These are phyloP conservation scores for Parathielavia hyrcaniae DNA, from an alignment of 495 filamentous ascomycete genomes.

Conservation along the genomic window DNA sequence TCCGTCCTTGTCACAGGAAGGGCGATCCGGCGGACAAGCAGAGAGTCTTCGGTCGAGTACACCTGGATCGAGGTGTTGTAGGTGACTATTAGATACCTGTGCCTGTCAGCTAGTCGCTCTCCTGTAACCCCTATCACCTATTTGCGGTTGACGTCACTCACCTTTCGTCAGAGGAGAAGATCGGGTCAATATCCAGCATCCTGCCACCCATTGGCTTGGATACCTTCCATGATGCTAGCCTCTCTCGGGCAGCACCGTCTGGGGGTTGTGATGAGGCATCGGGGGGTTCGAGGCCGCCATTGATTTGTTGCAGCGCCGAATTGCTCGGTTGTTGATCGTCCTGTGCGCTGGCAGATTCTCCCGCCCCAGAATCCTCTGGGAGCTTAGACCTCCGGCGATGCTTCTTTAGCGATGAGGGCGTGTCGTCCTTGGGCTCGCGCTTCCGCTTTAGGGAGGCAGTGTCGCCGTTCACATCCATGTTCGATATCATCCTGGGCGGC, in stretches of 20 bases:
- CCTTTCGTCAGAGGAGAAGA: slow-evolving; percentile 77
- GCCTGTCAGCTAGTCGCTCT: slow-evolving; percentile 30
- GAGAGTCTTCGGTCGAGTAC: slow-evolving; percentile 72
- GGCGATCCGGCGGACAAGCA: slow-evolving; percentile 60
- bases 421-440: slow-evolving; percentile 31
- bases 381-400: slow-evolving; percentile 26
- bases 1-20: slow-evolving; percentile 29
- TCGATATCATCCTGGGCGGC: slow-evolving; percentile 19
- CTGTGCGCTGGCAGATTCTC: background rate
- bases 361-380: slow-evolving; percentile 5
- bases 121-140: background rate
- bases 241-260: background rate
- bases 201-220: slow-evolving; percentile 60
- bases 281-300: slow-evolving; percentile 16
- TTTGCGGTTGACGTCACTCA: slow-evolving; percentile 38
- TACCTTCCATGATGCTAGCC: slow-evolving; percentile 47
- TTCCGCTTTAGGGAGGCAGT: slow-evolving; percentile 34
- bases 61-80: slow-evolving; percentile 63
- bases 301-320: background rate
- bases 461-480: slow-evolving; percentile 27
- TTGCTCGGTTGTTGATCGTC: background rate
- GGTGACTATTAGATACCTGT: slow-evolving; percentile 61
- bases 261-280: slow-evolving; percentile 15
- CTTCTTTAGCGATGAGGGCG: slow-evolving; percentile 24
- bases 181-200: slow-evolving; percentile 66